Base-by-base conservation (phyloP, 305 asterid species). In the Fraxinus dipetala region DNA sequence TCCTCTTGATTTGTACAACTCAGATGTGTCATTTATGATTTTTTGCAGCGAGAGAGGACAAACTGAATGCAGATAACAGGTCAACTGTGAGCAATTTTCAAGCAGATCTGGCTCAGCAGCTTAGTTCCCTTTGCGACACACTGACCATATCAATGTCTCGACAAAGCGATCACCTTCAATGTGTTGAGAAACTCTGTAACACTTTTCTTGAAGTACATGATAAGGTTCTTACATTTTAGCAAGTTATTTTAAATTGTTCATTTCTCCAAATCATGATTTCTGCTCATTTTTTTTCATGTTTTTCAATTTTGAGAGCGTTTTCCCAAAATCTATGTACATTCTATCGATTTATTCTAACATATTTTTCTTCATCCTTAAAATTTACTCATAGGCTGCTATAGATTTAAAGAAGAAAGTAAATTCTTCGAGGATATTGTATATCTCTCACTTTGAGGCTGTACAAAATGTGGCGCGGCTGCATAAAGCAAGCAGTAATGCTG, bases 391-490 rank as follows among this genome's bases (percentile, higher is more conserved):
- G 98, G 92, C 90, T 85, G 80, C 90, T 38, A 30, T 38, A 79
- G 92, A 88, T 63, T 63, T 93, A 48, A 92, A 87, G 93, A 87
- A 78, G 70, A 91, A 89, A 86, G 78, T 90, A 40, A 84, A 67
- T 56, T 63, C 86, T 45, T 93, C 97, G 40, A 89, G 87, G 87
- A 84, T 83, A 35, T 76, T 87, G 86, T 92, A 80, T 87, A 48
- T 87, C 74, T 92, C 97, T 67, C 94, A 93, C 83, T 84, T 92
- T 78, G 97, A 93, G 91, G 97, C 91, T 59, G 77, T 91, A 76
- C 94, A 93, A 85, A 89, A 91, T 89, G 91, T 91, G 83, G 91
- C 87, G 72, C 86, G 90, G 74, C 86, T 93, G 83, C 95, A 92
- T 83, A 92, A 92, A 86, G 89, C 93, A 59, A 83, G 86, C 74